Evolutionary conservation across 495 filamentous ascomycete species (phyloP).

Genomic region (Pyrenula aspistea): DNA sequence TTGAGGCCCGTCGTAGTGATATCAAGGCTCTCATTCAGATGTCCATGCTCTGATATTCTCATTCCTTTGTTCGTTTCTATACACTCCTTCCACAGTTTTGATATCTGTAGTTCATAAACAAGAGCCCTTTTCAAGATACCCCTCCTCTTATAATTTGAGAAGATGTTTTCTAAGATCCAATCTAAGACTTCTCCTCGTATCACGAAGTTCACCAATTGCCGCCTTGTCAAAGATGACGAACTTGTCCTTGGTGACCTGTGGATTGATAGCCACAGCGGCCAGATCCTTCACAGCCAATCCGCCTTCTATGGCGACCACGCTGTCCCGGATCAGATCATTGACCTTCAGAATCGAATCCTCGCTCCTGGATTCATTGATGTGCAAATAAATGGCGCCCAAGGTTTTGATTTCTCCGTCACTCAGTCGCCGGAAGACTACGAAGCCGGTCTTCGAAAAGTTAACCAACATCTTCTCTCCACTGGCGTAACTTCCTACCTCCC

Average conservation of each 20-base stretch:
- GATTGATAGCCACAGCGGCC: slow-evolving; percentile 63
- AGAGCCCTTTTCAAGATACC: too few species aligned
- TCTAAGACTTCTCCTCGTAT: slow-evolving; percentile 34
- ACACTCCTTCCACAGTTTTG: too few species aligned
- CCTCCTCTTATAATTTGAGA: too few species aligned
- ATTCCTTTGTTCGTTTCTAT: too few species aligned
- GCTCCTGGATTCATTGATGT: slow-evolving; percentile 76
- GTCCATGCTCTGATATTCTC: too few species aligned
- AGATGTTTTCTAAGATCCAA: too few species aligned
- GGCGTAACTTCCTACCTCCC: slow-evolving; percentile 80
- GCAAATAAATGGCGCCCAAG: slow-evolving; percentile 76
- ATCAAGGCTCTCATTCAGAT: too few species aligned
- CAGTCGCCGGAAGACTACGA: slow-evolving; percentile 52
- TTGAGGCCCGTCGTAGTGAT: too few species aligned
- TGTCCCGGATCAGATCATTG: slow-evolving; percentile 40
- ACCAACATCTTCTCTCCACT: slow-evolving; percentile 54
- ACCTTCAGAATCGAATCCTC: slow-evolving; percentile 67
- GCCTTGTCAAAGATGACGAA: slow-evolving; percentile 46
- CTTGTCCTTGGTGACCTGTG: slow-evolving; percentile 65
- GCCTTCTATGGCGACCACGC: slow-evolving; percentile 60
- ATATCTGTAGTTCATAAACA: too few species aligned
- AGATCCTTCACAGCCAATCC: slow-evolving; percentile 62
- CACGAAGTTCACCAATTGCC: slow-evolving; percentile 77
- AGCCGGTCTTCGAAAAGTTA: slow-evolving; percentile 52
- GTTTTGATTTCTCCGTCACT: slow-evolving; percentile 74